A percentile compares a stretch with the other conserved stretches of the same genome.
Conservation (phyloP, 805 yeast species). For the Martiniozyma abietophila region DNA sequence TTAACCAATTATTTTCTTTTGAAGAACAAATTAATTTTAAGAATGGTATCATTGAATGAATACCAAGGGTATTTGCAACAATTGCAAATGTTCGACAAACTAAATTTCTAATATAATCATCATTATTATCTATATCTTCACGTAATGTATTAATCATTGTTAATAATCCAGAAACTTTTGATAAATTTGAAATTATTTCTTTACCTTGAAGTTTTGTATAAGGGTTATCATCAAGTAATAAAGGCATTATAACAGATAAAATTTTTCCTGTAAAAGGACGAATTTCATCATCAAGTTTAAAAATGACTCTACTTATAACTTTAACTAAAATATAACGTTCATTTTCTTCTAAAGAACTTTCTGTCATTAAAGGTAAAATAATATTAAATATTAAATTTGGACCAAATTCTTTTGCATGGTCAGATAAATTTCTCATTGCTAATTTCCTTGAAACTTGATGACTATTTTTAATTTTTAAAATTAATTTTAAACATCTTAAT, state of each 20-base stretch:
- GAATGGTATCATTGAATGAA: constrained; percentile 66
- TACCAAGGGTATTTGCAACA: constrained; percentile 71
- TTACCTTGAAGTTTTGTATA: constrained; percentile 70
- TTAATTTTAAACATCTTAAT: constrained; percentile 48
- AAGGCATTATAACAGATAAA: constrained; percentile 65
- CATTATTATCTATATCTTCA: constrained; percentile 74
- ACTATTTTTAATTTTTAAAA: constrained; percentile 74
- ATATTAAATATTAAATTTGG: constrained; percentile 59
- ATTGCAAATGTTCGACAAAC: constrained; percentile 79
- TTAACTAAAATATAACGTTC: constrained; percentile 80
- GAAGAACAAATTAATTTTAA: constrained; percentile 71
- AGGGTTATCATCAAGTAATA: constrained; percentile 70
- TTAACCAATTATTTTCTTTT: constrained; percentile 60
- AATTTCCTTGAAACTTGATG: constrained; percentile 55
- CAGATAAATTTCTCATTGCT: constrained; percentile 59
- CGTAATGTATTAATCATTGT: constrained; percentile 71
- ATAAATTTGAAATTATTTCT: constrained; percentile 63
- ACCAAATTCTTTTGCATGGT: constrained; percentile 56
- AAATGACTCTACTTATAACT: constrained; percentile 59
- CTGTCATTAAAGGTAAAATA: constrained; percentile 69
- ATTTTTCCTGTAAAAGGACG: constrained; percentile 69
- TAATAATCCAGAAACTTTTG: constrained; percentile 77
- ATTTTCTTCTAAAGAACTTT: constrained; percentile 62
- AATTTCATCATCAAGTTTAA: constrained; percentile 52
- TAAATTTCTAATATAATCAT: constrained; percentile 68